These are phyloP conservation scores for Linnemannia schmuckeri DNA, from an alignment of 192 early-diverging fungal species.

Conservation along the genomic window DNA sequence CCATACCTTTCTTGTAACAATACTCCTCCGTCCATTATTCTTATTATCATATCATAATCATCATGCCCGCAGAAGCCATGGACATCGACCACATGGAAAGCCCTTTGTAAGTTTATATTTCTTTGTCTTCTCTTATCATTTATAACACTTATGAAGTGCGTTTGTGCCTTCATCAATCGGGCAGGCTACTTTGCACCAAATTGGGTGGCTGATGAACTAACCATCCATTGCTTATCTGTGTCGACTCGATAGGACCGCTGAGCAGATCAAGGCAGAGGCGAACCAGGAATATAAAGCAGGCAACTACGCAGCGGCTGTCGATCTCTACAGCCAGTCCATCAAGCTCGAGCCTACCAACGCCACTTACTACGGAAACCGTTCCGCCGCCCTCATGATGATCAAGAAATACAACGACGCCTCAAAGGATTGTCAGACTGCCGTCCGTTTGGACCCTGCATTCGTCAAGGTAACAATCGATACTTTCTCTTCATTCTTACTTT, in stretches of 20 bases:
- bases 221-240: neutral
- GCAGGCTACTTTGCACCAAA: too few relatives aligned
- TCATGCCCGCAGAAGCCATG: constrained; percentile 58
- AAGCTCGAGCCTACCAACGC: constrained; percentile 71
- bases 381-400: constrained; percentile 82
- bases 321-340: constrained; percentile 78
- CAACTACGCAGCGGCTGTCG: constrained; percentile 75
- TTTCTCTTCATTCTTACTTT: neutral
- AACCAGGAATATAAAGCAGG: constrained; percentile 79
- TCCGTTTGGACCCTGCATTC: constrained; percentile 70
- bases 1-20: neutral
- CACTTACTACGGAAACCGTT: constrained; percentile 83
- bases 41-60: neutral
- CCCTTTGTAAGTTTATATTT: constrained; percentile 42
- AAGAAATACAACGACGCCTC: constrained; percentile 70
- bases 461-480: constrained; percentile 63
- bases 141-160: neutral
- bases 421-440: constrained; percentile 72
- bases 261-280: constrained; percentile 76
- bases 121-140: neutral
- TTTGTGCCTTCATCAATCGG: neutral
- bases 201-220: neutral
- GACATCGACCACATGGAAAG: constrained; percentile 48
- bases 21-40: neutral
- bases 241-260: constrained; percentile 58